phyloP scores from a whole-genome alignment of 2,329 filamentous ascomycete species.

The Apiospora marii region DNA sequence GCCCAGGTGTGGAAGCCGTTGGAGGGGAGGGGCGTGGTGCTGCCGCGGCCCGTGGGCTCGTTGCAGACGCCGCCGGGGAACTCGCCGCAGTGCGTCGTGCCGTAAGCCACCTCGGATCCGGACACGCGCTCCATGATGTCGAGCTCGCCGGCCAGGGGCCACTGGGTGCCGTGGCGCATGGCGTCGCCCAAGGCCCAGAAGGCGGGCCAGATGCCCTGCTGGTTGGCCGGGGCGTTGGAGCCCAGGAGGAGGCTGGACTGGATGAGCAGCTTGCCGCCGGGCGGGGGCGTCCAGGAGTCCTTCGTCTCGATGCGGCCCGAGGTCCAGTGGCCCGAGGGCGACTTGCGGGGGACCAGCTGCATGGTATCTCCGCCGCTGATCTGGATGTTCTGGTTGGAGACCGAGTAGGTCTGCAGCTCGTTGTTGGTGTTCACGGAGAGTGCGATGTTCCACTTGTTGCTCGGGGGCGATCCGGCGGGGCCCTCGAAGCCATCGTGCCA shows the following conservation, averaged over 20 bases:
- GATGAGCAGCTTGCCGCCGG: conserved; percentile 50
- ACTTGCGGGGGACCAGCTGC: conserved; percentile 57
- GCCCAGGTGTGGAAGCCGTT: conserved; percentile 58
- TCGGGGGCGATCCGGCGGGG: conserved; percentile 46
- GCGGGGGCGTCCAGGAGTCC: conserved; percentile 53
- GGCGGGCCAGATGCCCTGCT: conserved; percentile 61
- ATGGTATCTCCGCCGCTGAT: conserved; percentile 59
- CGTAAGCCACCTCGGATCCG: conserved; percentile 53
- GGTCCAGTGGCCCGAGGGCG: conserved; percentile 52
- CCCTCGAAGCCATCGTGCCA: conserved; percentile 58
- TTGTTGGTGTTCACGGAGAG: conserved; percentile 55
- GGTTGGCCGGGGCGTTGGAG: conserved; percentile 44
- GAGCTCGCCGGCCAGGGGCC: conserved; percentile 60
- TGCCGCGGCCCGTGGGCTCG: conserved; percentile 52
- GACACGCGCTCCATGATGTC: conserved; percentile 60
- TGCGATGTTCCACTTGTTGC: conserved; percentile 56
- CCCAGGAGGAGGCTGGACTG: conserved; percentile 57
- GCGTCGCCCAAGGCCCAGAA: conserved; percentile 61
- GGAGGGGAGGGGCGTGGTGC: conserved; percentile 49
- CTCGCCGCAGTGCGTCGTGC: conserved; percentile 56
- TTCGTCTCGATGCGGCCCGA: conserved; percentile 58
- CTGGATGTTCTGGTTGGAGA: conserved; percentile 55
- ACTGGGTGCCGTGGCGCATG: conserved; percentile 53
- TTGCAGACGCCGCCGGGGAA: conserved; percentile 55
- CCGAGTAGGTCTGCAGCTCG: conserved; percentile 57